These are phyloP conservation scores for Grigorovia jiainica DNA, from an alignment of 805 yeast genomes.

Conservation along the genomic window DNA sequence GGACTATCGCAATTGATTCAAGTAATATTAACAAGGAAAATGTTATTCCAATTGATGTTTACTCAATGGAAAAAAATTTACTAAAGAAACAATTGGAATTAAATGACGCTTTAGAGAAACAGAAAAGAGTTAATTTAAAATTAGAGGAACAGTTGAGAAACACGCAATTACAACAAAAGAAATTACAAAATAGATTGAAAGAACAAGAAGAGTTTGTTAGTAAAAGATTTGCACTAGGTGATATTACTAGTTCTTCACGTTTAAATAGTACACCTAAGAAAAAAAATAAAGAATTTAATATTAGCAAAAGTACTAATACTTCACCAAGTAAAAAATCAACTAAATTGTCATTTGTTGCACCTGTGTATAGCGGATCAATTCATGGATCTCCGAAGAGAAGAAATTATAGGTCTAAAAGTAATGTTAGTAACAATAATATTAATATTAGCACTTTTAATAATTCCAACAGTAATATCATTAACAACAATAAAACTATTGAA, in stretches of 20 bases:
- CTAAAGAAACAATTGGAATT: constrained; percentile 23
- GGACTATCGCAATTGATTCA: not conserved
- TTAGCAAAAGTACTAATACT: constrained; percentile 2
- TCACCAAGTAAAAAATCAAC: constrained; percentile 3
- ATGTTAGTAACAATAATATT: not conserved
- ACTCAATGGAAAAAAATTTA: constrained; percentile 10
- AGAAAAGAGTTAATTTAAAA: constrained; percentile 21
- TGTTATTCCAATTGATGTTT: not conserved
- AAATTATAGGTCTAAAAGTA: constrained; percentile 3
- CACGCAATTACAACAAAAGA: constrained; percentile 24
- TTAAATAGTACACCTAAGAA: constrained; percentile 9
- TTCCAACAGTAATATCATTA: too few relatives aligned
- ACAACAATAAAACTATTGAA: too few relatives aligned
- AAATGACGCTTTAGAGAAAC: constrained; percentile 21
- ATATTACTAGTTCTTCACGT: constrained; percentile 8
- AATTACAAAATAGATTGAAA: constrained; percentile 18
- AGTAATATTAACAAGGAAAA: not conserved
- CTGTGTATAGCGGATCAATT: constrained; percentile 2
- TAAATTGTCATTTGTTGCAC: constrained; percentile 1
- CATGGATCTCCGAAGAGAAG: constrained; percentile 13
- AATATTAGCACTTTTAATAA: too few relatives aligned
- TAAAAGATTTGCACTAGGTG: constrained; percentile 6
- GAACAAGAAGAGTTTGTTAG: constrained; percentile 12
- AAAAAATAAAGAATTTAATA: constrained; percentile 6
- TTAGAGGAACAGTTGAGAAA: constrained; percentile 22